A percentile compares a stretch with the other conserved stretches of the same genome.
Evolutionary conservation across 2,329 filamentous ascomycete genomes (phyloP).

Genomic region (Phialocephala subalpina): DNA sequence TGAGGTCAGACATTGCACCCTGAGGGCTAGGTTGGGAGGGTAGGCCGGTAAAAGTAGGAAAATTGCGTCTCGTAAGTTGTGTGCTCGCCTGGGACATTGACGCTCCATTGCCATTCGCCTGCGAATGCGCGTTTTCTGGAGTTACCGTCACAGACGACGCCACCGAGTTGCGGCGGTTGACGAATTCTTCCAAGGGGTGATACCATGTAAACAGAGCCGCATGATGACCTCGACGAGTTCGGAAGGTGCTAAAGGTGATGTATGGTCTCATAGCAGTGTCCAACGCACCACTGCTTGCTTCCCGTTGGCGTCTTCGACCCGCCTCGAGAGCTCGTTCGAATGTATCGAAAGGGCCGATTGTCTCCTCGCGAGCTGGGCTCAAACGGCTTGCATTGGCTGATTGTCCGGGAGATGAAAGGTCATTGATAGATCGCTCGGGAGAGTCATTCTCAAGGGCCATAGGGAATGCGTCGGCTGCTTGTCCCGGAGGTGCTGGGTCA

Average conservation of each 20-base stretch:
- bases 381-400: neutral
- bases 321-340: neutral
- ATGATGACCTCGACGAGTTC: neutral
- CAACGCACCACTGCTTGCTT: neutral
- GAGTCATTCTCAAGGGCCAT: no score
- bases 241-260: neutral
- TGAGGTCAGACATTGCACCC: no score
- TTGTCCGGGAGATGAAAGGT: neutral
- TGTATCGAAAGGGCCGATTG: neutral
- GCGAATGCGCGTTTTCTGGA: neutral
- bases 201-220: neutral
- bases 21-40: no score
- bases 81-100: neutral
- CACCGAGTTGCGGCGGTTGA: neutral
- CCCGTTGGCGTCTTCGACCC: neutral
- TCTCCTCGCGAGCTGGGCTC: neutral
- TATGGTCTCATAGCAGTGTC: neutral
- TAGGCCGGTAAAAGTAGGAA: neutral
- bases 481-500: neutral
- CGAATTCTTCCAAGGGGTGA: neutral
- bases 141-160: neutral
- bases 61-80: neutral
- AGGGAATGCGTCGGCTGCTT: neutral
- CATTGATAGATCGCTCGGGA: no score
- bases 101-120: neutral